A percentile compares a stretch with the other conserved stretches of the same genome.
These are phyloP conservation scores for Ceratobasidium sp. DNA, from an alignment of 1,284 basidiomycete species.

Conservation along the genomic window DNA sequence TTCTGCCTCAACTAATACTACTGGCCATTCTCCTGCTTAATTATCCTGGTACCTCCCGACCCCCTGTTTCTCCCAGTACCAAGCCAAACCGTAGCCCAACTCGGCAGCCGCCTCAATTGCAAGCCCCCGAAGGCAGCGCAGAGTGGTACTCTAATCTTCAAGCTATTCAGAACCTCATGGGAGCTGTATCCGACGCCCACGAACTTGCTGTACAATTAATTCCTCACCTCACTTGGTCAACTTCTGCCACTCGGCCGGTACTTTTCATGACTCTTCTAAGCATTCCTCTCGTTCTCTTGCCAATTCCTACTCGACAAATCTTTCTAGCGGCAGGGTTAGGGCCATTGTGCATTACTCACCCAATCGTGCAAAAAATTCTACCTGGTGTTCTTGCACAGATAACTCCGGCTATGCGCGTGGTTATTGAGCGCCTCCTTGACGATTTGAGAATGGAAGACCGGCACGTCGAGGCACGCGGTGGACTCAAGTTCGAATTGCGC, in stretches of 20 bases:
- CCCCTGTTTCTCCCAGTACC: conserved; percentile 16
- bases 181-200: conserved; percentile 71
- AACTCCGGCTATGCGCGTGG: conserved; percentile 32
- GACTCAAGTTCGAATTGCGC: conserved; percentile 21
- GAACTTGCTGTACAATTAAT: conserved; percentile 58
- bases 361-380: conserved; percentile 59
- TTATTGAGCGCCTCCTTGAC: conserved; percentile 64
- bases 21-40: conserved; percentile 70
- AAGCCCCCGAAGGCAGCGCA: conserved; percentile 66
- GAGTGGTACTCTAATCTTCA: conserved; percentile 84
- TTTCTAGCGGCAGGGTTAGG: conserved; percentile 69
- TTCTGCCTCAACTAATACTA: conserved; percentile 71
- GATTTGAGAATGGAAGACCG: conserved; percentile 73
- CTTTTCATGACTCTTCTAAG: conserved; percentile 59
- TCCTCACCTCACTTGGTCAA: conserved; percentile 65
- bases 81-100: conserved; percentile 24
- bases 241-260: conserved; percentile 68
- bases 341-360: conserved; percentile 69
- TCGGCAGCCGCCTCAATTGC: conserved; percentile 49
- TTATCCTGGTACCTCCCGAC: conserved; percentile 55
- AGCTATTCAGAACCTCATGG: conserved; percentile 85
- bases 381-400: conserved; percentile 53
- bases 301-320: conserved; percentile 70
- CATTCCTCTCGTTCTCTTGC: conserved; percentile 62
- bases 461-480: conserved; percentile 66